Evolutionary conservation across 2,329 filamentous ascomycete genomes (phyloP), one percentile per base, ranked within the genome.

Genomic region (Penicillium sp.): DNA sequence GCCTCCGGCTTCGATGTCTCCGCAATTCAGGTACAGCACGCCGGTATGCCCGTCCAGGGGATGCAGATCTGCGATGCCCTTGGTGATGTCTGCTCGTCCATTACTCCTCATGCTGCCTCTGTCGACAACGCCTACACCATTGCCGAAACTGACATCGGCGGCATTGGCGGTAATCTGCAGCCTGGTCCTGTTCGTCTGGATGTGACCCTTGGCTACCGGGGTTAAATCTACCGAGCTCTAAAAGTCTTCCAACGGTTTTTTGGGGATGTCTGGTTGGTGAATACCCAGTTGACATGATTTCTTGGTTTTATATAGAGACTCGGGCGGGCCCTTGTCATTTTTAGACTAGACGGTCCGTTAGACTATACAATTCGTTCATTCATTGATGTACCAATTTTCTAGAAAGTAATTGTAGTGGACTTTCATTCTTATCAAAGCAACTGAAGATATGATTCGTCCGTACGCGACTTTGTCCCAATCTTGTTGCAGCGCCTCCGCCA

Each of bases 1-100:
- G 57, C 52, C 53, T 57, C 55, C 36, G 57, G 57, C 13, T 60
- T 57, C 30, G 58, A 61, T 37, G 57, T 60, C 28, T 60, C 56
- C 6, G 57, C 55, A 8, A 63, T 64, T 34, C 42, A 51, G 30
- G 55, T 59, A 10, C 54, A 61, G 51, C 45, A 55, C 17, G 52
- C 57, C 6, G 47, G 46, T 6, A 6, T 51, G 12, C 18, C 41
- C 3, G 52, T 62, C n/a, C 60, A 64, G 51, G 61, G 61, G 7
- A 62, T 64, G 61, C 30, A 54, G 44, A 61, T 64, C 28, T 64
- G 60, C 33, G 50, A 60, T 35, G 45, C 36, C n/a, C 22, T 40
- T n/a, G 39, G 51, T 10, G 41, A 44, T 0, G 50, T 44, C 30
- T 64, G 61, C 55, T 63, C 61, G 2, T 48, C 47, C 1, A 55